Base-by-base conservation (phyloP, 2,329 filamentous ascomycete species). In the Scedosporium dehoogii region DNA sequence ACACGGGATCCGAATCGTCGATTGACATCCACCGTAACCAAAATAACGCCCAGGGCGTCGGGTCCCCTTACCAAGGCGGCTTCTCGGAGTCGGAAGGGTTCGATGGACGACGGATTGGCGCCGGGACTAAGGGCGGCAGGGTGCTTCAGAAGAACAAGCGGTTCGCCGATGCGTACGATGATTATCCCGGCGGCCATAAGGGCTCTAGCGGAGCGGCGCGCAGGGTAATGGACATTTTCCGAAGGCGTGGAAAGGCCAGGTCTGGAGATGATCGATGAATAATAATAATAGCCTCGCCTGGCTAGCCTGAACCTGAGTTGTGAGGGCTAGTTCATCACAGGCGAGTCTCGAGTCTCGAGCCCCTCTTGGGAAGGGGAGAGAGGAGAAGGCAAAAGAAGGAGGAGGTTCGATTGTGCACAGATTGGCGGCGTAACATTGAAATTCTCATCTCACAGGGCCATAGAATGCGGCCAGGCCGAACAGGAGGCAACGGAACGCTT, bases 181-280 rank as follows among this genome's bases (percentile, higher is more conserved):
- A 85, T 59, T 82, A 81, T 65, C 81, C 78, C 42, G 80, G 81
- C 61, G 84, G 87, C 60, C 87, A 92, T 70, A 87, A 87, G 38
- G 93, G 93, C 55, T 96, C 90, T 73, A 93, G 87, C 66, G 91
- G 91, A 63, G 90, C 92, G 3, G 92, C 92, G 14, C 88, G 92
- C 73, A 87, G 91, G 71, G 94, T 99, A 46, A 97, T 99, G 92
- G 93, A 99, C 76, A 96, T 97, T 75, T 99, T 99, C 80, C 84
- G 94, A 69, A 84, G 92, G 73, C 85, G 92, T 72, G 91, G 90
- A 62, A 91, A 88, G 76, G 90, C 87, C 68, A 81, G 89, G 70
- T 84, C 81, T 62, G 81, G 81, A 44, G 82, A 85, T 64, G 75
- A 80, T 68, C 79, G 81, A 48, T 53, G 58, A 27, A 4, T 38